These are phyloP conservation scores for Ailanthus altissimus DNA, from an alignment of 345 rosid species.

Conservation along the genomic window DNA sequence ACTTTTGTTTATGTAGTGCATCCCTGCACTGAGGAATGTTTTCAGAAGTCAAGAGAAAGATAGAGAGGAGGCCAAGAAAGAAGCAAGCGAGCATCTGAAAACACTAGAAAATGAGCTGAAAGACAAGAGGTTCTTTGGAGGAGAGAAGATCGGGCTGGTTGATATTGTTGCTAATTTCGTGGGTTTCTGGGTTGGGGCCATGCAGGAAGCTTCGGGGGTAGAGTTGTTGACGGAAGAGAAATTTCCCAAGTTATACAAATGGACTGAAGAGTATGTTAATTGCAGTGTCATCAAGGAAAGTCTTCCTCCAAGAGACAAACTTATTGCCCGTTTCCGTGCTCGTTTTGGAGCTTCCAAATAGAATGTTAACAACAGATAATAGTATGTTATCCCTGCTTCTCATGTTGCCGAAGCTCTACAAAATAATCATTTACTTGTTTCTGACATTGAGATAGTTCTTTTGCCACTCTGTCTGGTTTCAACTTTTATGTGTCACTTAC, in stretches of 20 bases:
- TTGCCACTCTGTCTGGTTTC: background rate
- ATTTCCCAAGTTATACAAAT: conserved; percentile 44
- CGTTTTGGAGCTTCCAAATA: background rate
- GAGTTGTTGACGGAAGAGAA: conserved; percentile 44
- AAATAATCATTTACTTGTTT: no score
- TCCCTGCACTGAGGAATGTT: conserved; percentile 32
- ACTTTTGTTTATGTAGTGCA: conserved; percentile 42
- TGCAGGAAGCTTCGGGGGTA: conserved; percentile 42
- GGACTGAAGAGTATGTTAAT: conserved; percentile 39
- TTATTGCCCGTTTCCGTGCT: conserved; percentile 7
- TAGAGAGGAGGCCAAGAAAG: conserved; percentile 32
- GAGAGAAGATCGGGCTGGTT: conserved; percentile 57
- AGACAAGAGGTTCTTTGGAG: conserved; percentile 59
- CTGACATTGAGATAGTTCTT: background rate
- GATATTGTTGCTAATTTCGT: conserved; percentile 53
- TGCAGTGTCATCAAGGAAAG: conserved; percentile 35
- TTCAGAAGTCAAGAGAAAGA: conserved; percentile 32
- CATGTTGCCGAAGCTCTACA: no score
- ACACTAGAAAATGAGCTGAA: conserved; percentile 52
- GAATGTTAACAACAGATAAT: background rate
- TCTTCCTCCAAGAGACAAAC: conserved; percentile 45
- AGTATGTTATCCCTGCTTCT: background rate
- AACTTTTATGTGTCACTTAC: no score
- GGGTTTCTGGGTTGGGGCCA: conserved; percentile 39
- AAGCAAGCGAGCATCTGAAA: conserved; percentile 40